phyloP scores from a whole-genome alignment of 495 filamentous ascomycete genomes.

The Halenospora varia region DNA sequence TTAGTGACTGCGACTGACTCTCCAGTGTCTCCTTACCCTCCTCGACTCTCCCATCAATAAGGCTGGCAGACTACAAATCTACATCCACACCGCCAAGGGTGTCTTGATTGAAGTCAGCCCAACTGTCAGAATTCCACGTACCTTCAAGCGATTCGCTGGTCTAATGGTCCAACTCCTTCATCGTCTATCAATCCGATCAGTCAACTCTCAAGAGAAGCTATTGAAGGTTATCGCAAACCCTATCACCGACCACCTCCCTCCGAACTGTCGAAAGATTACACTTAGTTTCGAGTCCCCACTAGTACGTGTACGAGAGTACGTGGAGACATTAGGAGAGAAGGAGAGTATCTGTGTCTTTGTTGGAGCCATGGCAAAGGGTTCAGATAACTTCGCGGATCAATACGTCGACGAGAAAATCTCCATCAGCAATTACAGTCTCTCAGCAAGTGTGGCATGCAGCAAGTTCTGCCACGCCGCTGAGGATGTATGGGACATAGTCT shows the following conservation, averaged over 20 bases:
- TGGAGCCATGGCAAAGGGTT: constrained; percentile 95
- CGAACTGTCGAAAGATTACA: constrained; percentile 96
- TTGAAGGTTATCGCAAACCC: constrained; percentile 97
- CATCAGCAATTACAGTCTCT: constrained; percentile 96
- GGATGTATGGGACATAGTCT: constrained; percentile 93
- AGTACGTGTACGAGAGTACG: constrained; percentile 83
- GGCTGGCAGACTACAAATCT: constrained; percentile 94
- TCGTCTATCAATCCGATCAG: constrained; percentile 90
- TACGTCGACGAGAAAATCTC: constrained; percentile 96
- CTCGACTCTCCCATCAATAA: constrained; percentile 99
- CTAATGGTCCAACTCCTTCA: constrained; percentile 99
- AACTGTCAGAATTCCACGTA: constrained; percentile 92
- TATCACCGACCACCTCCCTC: constrained; percentile 92
- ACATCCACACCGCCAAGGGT: constrained; percentile 94
- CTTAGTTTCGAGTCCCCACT: constrained; percentile 87
- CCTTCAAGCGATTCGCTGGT: constrained; percentile 97
- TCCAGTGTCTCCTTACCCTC: constrained; percentile 90
- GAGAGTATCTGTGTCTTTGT: constrained; percentile 98
- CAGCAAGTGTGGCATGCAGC: constrained; percentile 95
- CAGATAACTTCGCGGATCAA: constrained; percentile 89
- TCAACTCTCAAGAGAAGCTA: constrained; percentile 93
- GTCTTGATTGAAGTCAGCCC: constrained; percentile 97
- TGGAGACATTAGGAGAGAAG: constrained; percentile 67
- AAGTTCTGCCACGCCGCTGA: constrained; percentile 99
- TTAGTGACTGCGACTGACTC: constrained; percentile 7